Evolutionary conservation across 345 rosid species (phyloP), one percentile per base, ranked within the genome.

Genomic region (Salix exigua): DNA sequence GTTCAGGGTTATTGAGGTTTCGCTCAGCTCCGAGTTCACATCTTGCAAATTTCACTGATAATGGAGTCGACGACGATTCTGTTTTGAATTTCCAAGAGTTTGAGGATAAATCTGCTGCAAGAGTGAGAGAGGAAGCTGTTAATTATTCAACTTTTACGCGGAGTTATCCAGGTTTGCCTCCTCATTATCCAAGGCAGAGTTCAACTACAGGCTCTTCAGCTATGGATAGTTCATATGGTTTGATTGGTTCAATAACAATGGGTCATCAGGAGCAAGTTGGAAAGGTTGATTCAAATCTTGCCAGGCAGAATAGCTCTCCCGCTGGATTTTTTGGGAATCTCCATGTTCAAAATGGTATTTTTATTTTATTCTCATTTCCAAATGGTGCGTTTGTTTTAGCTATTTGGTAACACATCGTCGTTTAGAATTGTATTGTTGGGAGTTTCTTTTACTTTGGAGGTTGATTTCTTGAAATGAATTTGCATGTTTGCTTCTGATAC

Each of bases 231-330:
- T 84, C 88, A 19, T 88, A 76, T 70, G 91, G 87, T 70, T 85
- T 85, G 66, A 62, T 63, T 28, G 83, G 70, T 75, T 66, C 83
- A 18, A 70, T 85, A 35, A 78, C 76, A 38, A 48, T 86, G 87
- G 79, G 77, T 71, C 88, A 84, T 28, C 85, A 75, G 19, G 73
- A 71, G 42, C 88, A 70, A 75, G 77, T 77, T 28, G 88, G 88
- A 78, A 73, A 83, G 30, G 77, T 79, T 62, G 86, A 80, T 61
- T 87, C 94, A 1, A 85, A 66, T 75, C 88, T 89, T 58, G 78
- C 82, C 70, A 89, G 94, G 74, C 99, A 90, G 83, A 92, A 85
- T 71, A 95, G 92, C 89, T 91, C 93, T 0, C 97, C 97, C 9
- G 87, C 96, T 38, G 98, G 97, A 58, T 85, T 86, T 80, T 88